Percentiles rank a stretch among this genome's conserved stretches.
phyloP scores from a whole-genome alignment of 345 rosid species.

The Litchi chinensis region DNA sequence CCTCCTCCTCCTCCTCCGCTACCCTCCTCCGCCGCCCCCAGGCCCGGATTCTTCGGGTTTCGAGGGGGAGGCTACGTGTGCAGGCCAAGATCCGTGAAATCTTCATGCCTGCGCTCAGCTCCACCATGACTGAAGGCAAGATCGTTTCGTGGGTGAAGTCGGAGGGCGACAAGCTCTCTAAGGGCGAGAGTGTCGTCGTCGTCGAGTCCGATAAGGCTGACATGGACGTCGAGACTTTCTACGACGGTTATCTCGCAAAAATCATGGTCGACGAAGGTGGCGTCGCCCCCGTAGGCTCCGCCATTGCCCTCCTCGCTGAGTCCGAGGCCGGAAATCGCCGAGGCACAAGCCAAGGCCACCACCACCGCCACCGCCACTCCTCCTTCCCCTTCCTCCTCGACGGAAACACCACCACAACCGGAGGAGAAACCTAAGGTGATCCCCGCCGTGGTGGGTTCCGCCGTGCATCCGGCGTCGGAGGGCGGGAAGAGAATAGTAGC shows the following conservation, averaged over 20 bases:
- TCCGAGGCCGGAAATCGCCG: slow-evolving; percentile 73
- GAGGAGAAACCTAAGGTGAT: slow-evolving; percentile 20
- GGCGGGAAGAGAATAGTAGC: slow-evolving; percentile 90
- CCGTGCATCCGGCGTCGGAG: slow-evolving; percentile 78
- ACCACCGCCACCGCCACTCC: neutral
- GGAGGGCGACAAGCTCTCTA: slow-evolving; percentile 85
- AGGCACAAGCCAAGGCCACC: slow-evolving; percentile 68
- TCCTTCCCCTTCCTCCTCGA: neutral
- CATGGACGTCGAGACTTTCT: slow-evolving; percentile 96
- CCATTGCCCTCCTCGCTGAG: slow-evolving; percentile 90
- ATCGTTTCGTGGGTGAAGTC: slow-evolving; percentile 93
- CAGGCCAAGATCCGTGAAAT: slow-evolving; percentile 91
- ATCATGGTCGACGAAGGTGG: slow-evolving; percentile 96
- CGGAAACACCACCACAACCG: neutral
- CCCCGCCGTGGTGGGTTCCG: slow-evolving; percentile 33
- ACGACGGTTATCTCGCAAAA: slow-evolving; percentile 91
- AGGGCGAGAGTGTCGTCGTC: slow-evolving; percentile 93
- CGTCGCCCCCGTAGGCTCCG: slow-evolving; percentile 91
- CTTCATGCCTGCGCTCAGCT: slow-evolving; percentile 99
- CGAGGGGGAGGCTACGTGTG: slow-evolving; percentile 26
- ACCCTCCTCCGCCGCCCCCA: slow-evolving; percentile 24
- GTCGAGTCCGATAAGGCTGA: slow-evolving; percentile 98
- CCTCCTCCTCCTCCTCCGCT: slow-evolving; percentile 44
- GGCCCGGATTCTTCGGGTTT: slow-evolving; percentile 20
- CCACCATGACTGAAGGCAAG: slow-evolving; percentile 96